phyloP scores from a whole-genome alignment of 805 yeast genomes.

The Yarrowia bubula region DNA sequence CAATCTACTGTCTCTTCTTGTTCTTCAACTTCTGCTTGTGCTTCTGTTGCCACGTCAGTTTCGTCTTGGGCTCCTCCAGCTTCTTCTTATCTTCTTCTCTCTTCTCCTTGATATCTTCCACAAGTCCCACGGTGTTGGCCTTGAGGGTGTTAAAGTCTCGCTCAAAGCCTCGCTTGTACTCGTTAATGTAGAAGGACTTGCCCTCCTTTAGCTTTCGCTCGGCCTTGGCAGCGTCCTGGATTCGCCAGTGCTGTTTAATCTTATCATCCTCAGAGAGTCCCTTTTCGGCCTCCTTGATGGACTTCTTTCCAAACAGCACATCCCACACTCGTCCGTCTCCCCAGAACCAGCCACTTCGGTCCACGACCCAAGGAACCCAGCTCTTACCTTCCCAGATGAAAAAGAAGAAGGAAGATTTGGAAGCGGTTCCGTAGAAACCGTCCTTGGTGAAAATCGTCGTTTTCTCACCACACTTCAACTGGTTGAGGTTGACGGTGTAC shows the following conservation, averaged over 20 bases:
- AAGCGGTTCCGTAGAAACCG: conserved; percentile 82
- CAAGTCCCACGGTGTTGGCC: conserved; percentile 6
- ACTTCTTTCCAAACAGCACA: conserved; percentile 73
- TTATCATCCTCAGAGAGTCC: conserved; percentile 64
- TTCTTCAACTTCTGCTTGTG: conserved; percentile 14
- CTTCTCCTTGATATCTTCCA: conserved; percentile 22
- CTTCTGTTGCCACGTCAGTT: conserved; percentile 22
- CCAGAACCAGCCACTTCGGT: conserved; percentile 87
- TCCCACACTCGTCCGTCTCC: conserved; percentile 88
- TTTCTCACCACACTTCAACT: conserved; percentile 54
- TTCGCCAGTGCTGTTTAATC: conserved; percentile 49
- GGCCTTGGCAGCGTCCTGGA: conserved; percentile 50
- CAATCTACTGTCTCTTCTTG: conserved; percentile 1
- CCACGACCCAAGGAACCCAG: conserved; percentile 70
- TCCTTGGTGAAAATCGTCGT: conserved; percentile 81
- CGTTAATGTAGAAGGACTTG: conserved; percentile 29
- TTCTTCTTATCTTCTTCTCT: neutral
- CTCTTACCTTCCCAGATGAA: conserved; percentile 59
- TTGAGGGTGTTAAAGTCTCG: conserved; percentile 19
- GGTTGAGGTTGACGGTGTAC: conserved; percentile 59
- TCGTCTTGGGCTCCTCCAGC: conserved; percentile 6
- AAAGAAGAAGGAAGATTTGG: conserved; percentile 69
- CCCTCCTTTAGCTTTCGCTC: conserved; percentile 37
- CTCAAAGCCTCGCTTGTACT: conserved; percentile 24
- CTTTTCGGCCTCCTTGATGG: conserved; percentile 71